A percentile compares a stretch with the other conserved stretches of the same genome.
Evolutionary conservation across 2,329 filamentous ascomycete genomes (phyloP).

Genomic region (Amphichorda felina): DNA sequence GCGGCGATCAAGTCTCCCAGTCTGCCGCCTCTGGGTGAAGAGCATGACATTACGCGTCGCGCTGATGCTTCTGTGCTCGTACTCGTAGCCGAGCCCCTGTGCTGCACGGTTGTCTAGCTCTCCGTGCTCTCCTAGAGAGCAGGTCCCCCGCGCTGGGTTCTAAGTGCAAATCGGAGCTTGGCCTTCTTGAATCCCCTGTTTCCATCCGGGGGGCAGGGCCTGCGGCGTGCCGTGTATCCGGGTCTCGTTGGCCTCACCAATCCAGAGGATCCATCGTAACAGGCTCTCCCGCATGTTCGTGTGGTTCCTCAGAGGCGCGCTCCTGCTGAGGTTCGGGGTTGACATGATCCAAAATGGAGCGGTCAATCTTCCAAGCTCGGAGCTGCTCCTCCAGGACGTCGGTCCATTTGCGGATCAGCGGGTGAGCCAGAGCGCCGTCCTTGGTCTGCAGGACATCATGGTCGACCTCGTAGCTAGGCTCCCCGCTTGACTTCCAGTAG

Average conservation of each 20-base stretch:
- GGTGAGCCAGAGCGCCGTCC: constrained; percentile 41
- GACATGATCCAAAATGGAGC: constrained; percentile 17
- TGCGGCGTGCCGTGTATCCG: too few relatives aligned
- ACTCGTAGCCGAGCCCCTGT: too few relatives aligned
- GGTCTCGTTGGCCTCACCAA: constrained; percentile 17
- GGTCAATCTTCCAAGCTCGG: constrained; percentile 19
- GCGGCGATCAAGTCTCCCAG: too few relatives aligned
- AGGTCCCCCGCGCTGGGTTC: too few relatives aligned
- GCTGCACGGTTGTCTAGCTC: too few relatives aligned
- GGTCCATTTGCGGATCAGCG: constrained; percentile 53
- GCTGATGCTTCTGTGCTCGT: too few relatives aligned
- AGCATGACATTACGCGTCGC: too few relatives aligned
- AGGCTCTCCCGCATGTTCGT: constrained; percentile 8
- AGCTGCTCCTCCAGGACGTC: constrained; percentile 17
- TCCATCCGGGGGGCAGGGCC: too few relatives aligned
- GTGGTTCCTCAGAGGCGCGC: constrained; percentile 13
- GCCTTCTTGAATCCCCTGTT: too few relatives aligned
- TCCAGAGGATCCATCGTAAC: constrained; percentile 19
- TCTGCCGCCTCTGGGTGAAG: too few relatives aligned
- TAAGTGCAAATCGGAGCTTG: too few relatives aligned
- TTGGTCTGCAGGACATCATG: constrained; percentile 15
- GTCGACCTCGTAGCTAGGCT: constrained; percentile 53
- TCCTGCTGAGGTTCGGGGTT: constrained; percentile 15
- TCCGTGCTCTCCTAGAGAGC: too few relatives aligned
- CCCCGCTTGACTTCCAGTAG: constrained; percentile 60